Base-by-base conservation (phyloP, 192 early-diverging fungal species). In the Mortierella alpina region DNA sequence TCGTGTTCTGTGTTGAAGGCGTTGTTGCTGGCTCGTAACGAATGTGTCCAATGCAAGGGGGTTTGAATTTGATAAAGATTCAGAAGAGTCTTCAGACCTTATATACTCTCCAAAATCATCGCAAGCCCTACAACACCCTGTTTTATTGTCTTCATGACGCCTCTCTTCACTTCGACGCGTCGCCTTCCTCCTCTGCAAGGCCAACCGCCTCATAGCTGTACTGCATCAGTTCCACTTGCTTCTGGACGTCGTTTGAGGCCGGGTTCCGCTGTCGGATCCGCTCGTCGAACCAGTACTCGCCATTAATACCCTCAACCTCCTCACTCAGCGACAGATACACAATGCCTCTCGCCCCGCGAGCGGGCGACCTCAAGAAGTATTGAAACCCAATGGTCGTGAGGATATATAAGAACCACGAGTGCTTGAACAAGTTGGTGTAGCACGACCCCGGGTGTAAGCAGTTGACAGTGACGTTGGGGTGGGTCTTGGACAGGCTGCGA, bases 281-380 rank as follows among this genome's bases (percentile, higher is more conserved):
- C 60, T 80, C 77, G 22, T 80, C 77, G 40, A 80, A 80, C 77
- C 77, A 80, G 42, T 63, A 80, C 60, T 80, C 70, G 23, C 77
- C 77, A n/a, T 64, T 49, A 23, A 80, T 72, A 2, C 77, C 77
- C 18, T 80, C 77, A 2, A 80, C 77, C 65, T 80, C 77, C 60
- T 80, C 77, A 42, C 77, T 80, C 59, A 80, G 40, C 6, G 53
- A 59, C 45, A 80, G 50, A 23, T 80, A 80, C 15, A 53, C 48
- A 55, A 80, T 63, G 12, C 65, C 68, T 48, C 77, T 72, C 14
- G 77, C 70, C 1, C 77, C 77, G 12, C 77, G 41, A 5, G 44
- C 22, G 1, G 77, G 63, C 6, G 77, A 52, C 17, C 77, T 40
- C 54, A 80, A 66, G 13, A 72, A n/a, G 44, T 59, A 63, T 23